Evolutionary conservation across 2,329 filamentous ascomycete species (phyloP).

Genomic region (Aureobasidium subglaciale): DNA sequence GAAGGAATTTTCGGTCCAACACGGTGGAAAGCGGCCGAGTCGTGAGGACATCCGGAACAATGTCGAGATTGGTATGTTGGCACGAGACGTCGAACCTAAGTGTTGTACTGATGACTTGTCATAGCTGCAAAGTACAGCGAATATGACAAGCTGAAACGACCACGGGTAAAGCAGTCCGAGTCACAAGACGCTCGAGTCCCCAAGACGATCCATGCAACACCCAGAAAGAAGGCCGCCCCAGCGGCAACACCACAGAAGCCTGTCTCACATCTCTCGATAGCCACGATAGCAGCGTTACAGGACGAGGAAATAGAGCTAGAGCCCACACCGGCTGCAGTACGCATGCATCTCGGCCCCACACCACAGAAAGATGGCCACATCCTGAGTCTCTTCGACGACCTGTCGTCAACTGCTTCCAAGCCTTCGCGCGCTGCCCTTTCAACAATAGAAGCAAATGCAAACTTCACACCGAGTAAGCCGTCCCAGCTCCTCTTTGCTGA

Average conservation of each 20-base stretch:
- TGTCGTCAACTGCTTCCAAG: constrained; percentile 47
- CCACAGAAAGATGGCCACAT: constrained; percentile 73
- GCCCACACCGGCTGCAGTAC: constrained; percentile 27
- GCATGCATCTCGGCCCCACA: constrained; percentile 57
- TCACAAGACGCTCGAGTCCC: constrained; percentile 4
- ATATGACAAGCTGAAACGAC: constrained; percentile 56
- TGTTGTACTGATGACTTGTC: constrained; percentile 13
- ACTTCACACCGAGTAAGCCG: constrained; percentile 34
- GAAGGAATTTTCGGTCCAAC: constrained; percentile 53
- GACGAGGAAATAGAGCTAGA: constrained; percentile 31
- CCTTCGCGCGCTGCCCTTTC: constrained; percentile 27
- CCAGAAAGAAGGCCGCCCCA: neutral
- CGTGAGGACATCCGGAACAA: constrained; percentile 72
- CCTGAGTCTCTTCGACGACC: constrained; percentile 68
- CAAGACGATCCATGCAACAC: constrained; percentile 11
- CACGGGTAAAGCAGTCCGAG: neutral
- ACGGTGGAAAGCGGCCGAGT: constrained; percentile 62
- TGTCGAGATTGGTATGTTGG: constrained; percentile 57
- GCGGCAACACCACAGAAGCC: constrained; percentile 23
- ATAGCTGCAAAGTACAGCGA: constrained; percentile 68
- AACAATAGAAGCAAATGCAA: constrained; percentile 28
- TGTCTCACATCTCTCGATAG: neutral
- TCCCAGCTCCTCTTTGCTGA: constrained; percentile 15
- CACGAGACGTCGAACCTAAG: constrained; percentile 12
- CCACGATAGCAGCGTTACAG: neutral